Evolutionary conservation across 768 basidiomycete species (phyloP), one percentile per base, ranked within the genome.

Genomic region (Chiua virens): DNA sequence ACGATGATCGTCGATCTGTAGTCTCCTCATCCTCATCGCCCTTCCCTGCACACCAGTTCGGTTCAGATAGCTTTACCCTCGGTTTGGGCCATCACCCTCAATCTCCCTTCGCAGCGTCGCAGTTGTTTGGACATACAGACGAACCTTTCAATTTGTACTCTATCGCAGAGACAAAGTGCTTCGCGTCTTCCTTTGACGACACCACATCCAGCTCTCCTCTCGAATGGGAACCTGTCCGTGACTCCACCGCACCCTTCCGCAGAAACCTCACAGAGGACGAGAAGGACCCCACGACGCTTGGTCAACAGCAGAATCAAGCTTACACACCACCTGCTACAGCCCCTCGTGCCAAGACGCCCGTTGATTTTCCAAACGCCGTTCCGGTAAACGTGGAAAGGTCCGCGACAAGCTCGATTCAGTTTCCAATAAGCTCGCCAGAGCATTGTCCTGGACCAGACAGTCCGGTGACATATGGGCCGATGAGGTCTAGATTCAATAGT

Each of bases 51-150:
- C 87, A 92, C 58, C 91, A 94, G 58, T 75, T 89, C 20, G 86
- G 83, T 21, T 60, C 74, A 27, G 78, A 77, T 47, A 65, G 69
- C 41, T 66, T 70, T 34, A 56, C 64, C 8, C 66, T 71, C 9
- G 69, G 66, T 46, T 61, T 78, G 5, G 70, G 66, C n/a, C 68
- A 70, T 52, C 83, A 87, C 60, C 81, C 87, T 30, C 87, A 92
- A 58, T 94, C 92, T 0, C 92, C 93, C 2, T 97, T 92, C 58
- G 85, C 90, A 18, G 86, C 92, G 2, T 89, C 89, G 15, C 87
- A 93, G 55, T 74, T 95, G 3, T 92, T 94, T 63, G 80, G 87
- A 27, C 80, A 82, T 18, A 81, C 81, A 2, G 85, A 89, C 46
- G 90, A 91, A 54, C 83, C 87, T 0, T 90, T 87, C 66, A 87